A percentile compares a stretch with the other conserved stretches of the same genome.
Conservation (phyloP, 352 stramenopile species). For the Phytopythium kandeliae region DNA sequence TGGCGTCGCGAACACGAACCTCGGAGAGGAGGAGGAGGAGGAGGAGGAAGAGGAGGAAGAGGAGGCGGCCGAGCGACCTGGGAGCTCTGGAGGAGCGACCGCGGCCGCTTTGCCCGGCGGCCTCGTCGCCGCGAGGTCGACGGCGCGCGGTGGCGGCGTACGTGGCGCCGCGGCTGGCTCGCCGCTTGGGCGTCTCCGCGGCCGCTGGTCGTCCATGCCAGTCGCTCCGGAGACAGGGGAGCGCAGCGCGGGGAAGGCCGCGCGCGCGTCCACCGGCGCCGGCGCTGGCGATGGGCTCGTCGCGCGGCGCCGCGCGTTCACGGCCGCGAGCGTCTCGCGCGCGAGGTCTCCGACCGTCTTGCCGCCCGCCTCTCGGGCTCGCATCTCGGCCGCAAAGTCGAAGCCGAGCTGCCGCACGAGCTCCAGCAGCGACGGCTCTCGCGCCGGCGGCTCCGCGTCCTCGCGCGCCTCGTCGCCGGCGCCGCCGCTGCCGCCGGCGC, state of each 20-base stretch:
- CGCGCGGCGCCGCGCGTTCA: constrained; percentile 24
- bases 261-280: not conserved
- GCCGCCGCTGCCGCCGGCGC: not conserved
- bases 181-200: not conserved
- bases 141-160: constrained; percentile 20
- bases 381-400: constrained; percentile 52
- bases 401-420: constrained; percentile 50
- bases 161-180: constrained; percentile 1
- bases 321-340: constrained; percentile 45
- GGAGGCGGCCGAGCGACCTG: too few relatives aligned
- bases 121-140: constrained; percentile 30
- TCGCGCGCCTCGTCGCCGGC: not conserved
- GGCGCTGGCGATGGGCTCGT: constrained; percentile 7
- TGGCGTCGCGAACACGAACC: constrained; percentile 45
- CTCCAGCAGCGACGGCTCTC: constrained; percentile 28
- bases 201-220: not conserved
- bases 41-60: too few relatives aligned
- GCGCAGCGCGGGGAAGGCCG: not conserved
- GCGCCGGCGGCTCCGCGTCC: not conserved
- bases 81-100: not conserved
- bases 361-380: constrained; percentile 25
- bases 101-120: constrained; percentile 17
- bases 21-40: constrained; percentile 13
- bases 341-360: constrained; percentile 60
- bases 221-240: not conserved